Evolutionary conservation across 1,284 basidiomycete species (phyloP).

Genomic region (Naganishia liquefaciens): DNA sequence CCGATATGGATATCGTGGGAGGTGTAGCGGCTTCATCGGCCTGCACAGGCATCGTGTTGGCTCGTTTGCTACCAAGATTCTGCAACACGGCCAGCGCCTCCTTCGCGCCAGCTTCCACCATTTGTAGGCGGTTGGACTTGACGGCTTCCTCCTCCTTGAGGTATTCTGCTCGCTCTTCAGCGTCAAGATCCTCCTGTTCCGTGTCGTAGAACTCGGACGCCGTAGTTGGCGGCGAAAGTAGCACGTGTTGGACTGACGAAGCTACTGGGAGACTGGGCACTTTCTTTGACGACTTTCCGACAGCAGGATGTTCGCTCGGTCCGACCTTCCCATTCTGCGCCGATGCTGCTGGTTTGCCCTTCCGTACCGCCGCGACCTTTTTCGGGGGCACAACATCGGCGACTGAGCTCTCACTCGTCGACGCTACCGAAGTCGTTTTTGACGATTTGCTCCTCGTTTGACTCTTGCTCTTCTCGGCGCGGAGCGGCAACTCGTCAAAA

Average conservation of each 20-base stretch:
- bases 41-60: slow-evolving; percentile 23
- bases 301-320: neutral
- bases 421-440: neutral
- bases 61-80: slow-evolving; percentile 35
- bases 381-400: too few relatives aligned
- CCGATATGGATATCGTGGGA: neutral
- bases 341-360: neutral
- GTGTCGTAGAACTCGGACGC: slow-evolving; percentile 14
- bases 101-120: slow-evolving; percentile 37
- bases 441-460: slow-evolving; percentile 6
- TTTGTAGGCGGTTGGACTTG: slow-evolving; percentile 34
- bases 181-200: slow-evolving; percentile 13
- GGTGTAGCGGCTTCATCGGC: slow-evolving; percentile 18
- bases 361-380: neutral
- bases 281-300: neutral
- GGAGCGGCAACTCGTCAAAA: slow-evolving; percentile 11
- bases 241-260: neutral
- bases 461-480: slow-evolving; percentile 3
- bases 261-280: neutral
- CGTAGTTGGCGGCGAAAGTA: slow-evolving; percentile 5
- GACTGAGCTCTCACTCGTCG: neutral
- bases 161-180: slow-evolving; percentile 22
- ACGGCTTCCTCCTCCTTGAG: slow-evolving; percentile 13
- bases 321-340: neutral
- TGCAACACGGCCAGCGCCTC: slow-evolving; percentile 43